Base-by-base conservation (phyloP, 1,284 basidiomycete species). In the Tilletia walkeri region DNA sequence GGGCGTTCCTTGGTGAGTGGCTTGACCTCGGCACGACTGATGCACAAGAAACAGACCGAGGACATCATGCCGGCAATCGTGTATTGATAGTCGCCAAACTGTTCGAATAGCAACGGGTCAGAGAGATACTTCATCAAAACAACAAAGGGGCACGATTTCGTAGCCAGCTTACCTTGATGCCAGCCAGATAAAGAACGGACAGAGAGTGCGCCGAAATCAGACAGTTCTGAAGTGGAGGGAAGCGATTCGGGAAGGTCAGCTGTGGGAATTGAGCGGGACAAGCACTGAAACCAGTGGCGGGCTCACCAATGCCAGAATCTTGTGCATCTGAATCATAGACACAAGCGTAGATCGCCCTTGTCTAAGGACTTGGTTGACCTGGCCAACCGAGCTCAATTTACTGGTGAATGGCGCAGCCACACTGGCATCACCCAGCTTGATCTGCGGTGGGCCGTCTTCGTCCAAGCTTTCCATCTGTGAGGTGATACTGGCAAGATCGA, bases 271-370 rank as follows among this genome's bases (percentile, higher is more conserved):
- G 38, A 45, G 61, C 14, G 10, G 24, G 14, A 41, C 2, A 10
- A 5, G 14, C 30, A 1, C 16, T 53, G 1, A n/a, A 38, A 10
- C 18, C 39, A 24, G 34, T 16, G 6, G 18, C 9, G 7, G 9
- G 30, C 59, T 67, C 39, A 54, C 59, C 59, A 82, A 75, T 61
- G 82, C 82, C 5, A 83, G 73, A 53, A 82, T 83, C 76, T 83
- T 83, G 77, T 83, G 81, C 82, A 81, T 82, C 73, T 83, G 82
- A 56, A 81, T 79, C 53, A 79, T 81, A 5, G 82, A 79, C 7
- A 83, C 82, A 38, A 83, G 72, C 65, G 81, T 82, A 50, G 78
- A 82, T 12, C 82, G 67, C n/a, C 82, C 82, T 66, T 83, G 82
- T 10, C 81, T 75, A 66, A 83, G 80, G 65, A 83, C 82, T 39